These are phyloP conservation scores for Salvia hispanica DNA, from an alignment of 257 asterid genomes.

Conservation along the genomic window DNA sequence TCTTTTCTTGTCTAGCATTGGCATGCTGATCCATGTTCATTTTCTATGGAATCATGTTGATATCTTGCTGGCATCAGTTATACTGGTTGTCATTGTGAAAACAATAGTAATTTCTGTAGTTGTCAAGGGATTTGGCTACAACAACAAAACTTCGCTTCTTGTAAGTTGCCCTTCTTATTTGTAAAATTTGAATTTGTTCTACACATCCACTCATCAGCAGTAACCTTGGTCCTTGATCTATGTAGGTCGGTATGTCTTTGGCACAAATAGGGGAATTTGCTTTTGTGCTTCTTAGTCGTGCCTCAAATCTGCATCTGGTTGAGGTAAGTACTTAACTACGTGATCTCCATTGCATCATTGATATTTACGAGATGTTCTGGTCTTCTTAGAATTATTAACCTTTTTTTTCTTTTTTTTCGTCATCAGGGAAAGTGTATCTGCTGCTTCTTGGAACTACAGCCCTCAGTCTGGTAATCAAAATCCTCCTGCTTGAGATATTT, in stretches of 20 bases:
- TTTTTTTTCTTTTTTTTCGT: too few species aligned
- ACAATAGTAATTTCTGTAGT: slow-evolving; percentile 78
- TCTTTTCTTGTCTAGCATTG: slow-evolving; percentile 96
- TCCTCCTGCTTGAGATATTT: slow-evolving; percentile 19
- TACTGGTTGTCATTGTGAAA: slow-evolving; percentile 82
- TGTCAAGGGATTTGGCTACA: slow-evolving; percentile 97
- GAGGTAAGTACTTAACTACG: slow-evolving; percentile 59
- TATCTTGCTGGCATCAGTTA: slow-evolving; percentile 95
- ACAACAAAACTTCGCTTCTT: slow-evolving; percentile 85
- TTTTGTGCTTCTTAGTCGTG: slow-evolving; percentile 96
- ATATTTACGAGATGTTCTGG: background rate
- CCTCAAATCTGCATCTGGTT: slow-evolving; percentile 97
- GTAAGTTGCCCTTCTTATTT: slow-evolving; percentile 54
- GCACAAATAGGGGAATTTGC: slow-evolving; percentile 99
- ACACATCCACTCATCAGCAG: slow-evolving; percentile 20
- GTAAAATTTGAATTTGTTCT: slow-evolving; percentile 16
- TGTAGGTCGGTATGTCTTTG: slow-evolving; percentile 95
- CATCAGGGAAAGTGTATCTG: slow-evolving; percentile 81
- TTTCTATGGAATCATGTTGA: slow-evolving; percentile 99
- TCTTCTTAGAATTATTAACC: background rate
- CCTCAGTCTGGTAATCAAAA: slow-evolving; percentile 59
- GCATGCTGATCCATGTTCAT: slow-evolving; percentile 98
- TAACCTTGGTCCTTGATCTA: slow-evolving; percentile 26
- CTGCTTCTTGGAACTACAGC: slow-evolving; percentile 98
- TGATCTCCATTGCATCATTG: too few species aligned